These are phyloP conservation scores for Lanmaoa rubissima DNA, from an alignment of 768 basidiomycete species.

Conservation along the genomic window DNA sequence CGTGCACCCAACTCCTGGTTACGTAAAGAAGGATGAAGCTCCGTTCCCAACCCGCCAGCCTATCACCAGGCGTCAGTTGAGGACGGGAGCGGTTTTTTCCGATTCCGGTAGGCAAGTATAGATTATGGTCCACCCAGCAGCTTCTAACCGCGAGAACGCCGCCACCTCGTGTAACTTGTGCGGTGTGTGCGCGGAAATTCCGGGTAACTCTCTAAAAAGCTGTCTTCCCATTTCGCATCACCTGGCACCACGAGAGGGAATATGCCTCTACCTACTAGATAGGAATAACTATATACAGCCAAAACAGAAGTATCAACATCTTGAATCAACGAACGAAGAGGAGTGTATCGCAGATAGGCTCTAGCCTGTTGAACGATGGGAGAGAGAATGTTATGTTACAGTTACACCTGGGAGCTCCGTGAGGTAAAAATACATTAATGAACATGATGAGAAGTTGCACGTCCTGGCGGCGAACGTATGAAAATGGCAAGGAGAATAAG, in stretches of 20 bases:
- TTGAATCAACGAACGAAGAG: conserved; percentile 14
- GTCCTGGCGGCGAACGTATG: conserved; percentile 2
- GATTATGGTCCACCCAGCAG: background rate
- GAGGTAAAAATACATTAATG: conserved; percentile 30
- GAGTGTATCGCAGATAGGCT: conserved; percentile 8
- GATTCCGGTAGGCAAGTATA: background rate
- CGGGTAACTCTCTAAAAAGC: conserved; percentile 2
- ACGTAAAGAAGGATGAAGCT: background rate
- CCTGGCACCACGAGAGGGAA: conserved; percentile 3
- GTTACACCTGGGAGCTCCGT: conserved; percentile 21
- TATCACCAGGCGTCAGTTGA: background rate
- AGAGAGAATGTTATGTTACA: conserved; percentile 20
- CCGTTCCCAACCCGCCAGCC: conserved; percentile 1
- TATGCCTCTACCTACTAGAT: conserved; percentile 24
- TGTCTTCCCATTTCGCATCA: conserved; percentile 15
- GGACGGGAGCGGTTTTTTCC: conserved; percentile 5
- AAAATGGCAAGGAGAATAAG: conserved; percentile 1
- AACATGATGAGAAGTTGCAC: conserved; percentile 7
- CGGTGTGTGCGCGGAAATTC: conserved; percentile 5
- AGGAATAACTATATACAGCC: conserved; percentile 33
- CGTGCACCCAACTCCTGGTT: background rate
- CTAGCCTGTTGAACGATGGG: background rate
- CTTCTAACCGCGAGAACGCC: conserved; percentile 3
- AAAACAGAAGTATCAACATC: conserved; percentile 8
- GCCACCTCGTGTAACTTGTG: conserved; percentile 4